Evolutionary conservation across 192 early-diverging fungal species (phyloP), one percentile per base, ranked within the genome.

Genomic region (Gryganskiella cystojenkinii): DNA sequence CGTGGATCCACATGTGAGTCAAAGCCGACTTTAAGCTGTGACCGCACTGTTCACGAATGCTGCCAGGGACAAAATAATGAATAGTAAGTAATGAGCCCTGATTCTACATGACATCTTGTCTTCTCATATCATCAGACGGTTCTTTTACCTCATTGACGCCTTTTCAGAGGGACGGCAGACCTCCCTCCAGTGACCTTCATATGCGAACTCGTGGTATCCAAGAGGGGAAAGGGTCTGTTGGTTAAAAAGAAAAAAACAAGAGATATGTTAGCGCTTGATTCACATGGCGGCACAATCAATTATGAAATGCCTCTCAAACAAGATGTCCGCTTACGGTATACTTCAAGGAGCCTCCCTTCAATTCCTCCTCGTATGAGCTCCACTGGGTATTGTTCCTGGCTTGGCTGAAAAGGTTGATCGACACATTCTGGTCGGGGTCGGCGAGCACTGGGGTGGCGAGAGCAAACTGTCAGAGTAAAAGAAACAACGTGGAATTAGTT

Each of bases 21-120:
- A 98, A 40, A 1, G 94, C 83, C 5, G 93, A 91, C 78, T 99
- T 99, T 52, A 94, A 83, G 22, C 90, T 86, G 76, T 97, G 93
- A 15, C 94, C 95, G 14, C 90, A 94, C 25, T 92, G 90, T 51
- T 88, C 80, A 17, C 94, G 89, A 60, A 97, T 82, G 53, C 89
- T 90, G 65, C n/a, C n/a, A n/a, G n/a, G n/a, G n/a, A n/a, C n/a
- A 52, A 28, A 19, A 59, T 37, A 51, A 55, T 22, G n/a, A n/a
- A n/a, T n/a, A n/a, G n/a, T n/a, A n/a, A n/a, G n/a, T n/a, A n/a
- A n/a, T n/a, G n/a, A n/a, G n/a, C n/a, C n/a, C n/a, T n/a, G n/a
- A n/a, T n/a, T n/a, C n/a, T n/a, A n/a, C n/a, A n/a, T n/a, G n/a
- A n/a, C n/a, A n/a, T n/a, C n/a, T n/a, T n/a, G n/a, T n/a, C n/a